Evolutionary conservation across 106 monocot species (phyloP).

Genomic region (Chionographis japonica): DNA sequence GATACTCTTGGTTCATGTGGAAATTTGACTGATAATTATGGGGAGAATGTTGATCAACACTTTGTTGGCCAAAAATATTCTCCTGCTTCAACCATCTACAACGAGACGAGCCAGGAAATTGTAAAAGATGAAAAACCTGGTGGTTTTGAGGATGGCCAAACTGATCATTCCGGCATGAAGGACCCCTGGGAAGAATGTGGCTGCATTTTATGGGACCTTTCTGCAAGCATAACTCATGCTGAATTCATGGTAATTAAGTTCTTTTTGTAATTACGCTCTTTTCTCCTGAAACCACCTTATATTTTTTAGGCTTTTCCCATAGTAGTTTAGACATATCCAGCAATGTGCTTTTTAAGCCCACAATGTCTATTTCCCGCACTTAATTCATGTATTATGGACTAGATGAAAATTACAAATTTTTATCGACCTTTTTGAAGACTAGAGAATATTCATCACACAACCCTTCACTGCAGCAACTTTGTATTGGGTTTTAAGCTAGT

Average conservation of each 20-base stretch:
- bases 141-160: slow-evolving; percentile 16
- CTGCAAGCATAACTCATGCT: slow-evolving; percentile 67
- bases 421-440: too few species aligned
- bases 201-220: slow-evolving; percentile 88
- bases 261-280: background rate
- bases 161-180: slow-evolving; percentile 8
- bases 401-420: too few species aligned
- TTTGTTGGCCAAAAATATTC: slow-evolving; percentile 1
- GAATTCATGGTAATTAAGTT: slow-evolving; percentile 65
- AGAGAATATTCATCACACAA: too few species aligned
- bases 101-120: slow-evolving; percentile 11
- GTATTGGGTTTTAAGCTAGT: too few species aligned
- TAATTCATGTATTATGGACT: too few species aligned
- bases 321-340: too few species aligned
- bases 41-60: background rate
- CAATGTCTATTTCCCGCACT: too few species aligned
- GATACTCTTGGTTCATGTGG: slow-evolving; percentile 3
- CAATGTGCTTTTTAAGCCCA: too few species aligned
- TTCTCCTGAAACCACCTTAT: background rate
- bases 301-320: background rate
- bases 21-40: slow-evolving; percentile 5
- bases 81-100: slow-evolving; percentile 3
- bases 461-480: too few species aligned
- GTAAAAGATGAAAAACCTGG: slow-evolving; percentile 13
- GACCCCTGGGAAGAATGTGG: slow-evolving; percentile 87